phyloP scores from a whole-genome alignment of 2,329 filamentous ascomycete genomes.

The Alternaria sp. region DNA sequence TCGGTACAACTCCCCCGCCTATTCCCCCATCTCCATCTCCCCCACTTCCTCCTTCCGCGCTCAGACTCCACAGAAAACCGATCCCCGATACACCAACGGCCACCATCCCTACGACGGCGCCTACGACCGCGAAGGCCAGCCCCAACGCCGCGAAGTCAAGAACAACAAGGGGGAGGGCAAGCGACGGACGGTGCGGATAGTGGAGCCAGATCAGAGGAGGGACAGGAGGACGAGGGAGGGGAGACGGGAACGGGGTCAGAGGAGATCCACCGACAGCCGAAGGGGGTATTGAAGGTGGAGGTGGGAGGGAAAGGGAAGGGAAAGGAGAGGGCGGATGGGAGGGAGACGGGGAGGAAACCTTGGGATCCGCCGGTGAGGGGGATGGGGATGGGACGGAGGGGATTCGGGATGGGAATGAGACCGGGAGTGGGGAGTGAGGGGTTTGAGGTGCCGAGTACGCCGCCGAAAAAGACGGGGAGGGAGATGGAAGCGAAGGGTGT shows the following conservation, averaged over 20 bases:
- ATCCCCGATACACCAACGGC: conserved; percentile 18
- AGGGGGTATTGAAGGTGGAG: neutral
- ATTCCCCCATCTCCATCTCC: neutral
- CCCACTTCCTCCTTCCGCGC: conserved; percentile 6
- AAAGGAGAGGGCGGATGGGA: neutral
- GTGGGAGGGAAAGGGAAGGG: neutral
- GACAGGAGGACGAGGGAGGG: neutral
- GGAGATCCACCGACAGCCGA: neutral
- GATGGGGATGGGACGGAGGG: neutral
- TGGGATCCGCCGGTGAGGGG: conserved; percentile 34
- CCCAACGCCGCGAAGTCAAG: neutral
- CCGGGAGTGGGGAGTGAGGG: neutral
- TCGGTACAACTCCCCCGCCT: conserved; percentile 28
- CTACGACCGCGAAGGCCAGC: neutral
- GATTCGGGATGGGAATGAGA: neutral
- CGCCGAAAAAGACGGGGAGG: neutral
- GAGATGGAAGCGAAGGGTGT: neutral
- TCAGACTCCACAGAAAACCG: conserved; percentile 19
- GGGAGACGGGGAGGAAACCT: conserved; percentile 21
- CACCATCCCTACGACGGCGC: conserved; percentile 14
- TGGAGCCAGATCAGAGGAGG: neutral
- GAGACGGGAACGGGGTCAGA: neutral
- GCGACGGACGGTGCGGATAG: conserved; percentile 16
- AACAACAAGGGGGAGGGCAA: neutral
- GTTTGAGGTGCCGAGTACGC: conserved; percentile 1